These are phyloP conservation scores for Melampsora larici-populina DNA, from an alignment of 1,284 basidiomycete species.

Conservation along the genomic window DNA sequence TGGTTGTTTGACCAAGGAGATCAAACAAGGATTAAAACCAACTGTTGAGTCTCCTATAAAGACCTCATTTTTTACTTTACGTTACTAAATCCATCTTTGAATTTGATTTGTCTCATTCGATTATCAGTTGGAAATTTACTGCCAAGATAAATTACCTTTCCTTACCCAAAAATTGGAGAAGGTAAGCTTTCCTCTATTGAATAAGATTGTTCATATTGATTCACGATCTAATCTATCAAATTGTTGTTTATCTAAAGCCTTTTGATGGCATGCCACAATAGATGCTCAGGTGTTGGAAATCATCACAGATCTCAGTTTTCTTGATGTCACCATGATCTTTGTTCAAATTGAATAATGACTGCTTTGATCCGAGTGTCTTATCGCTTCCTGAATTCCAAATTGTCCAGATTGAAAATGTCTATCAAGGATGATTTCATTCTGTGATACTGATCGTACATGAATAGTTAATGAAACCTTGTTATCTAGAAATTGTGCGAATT, in stretches of 20 bases:
- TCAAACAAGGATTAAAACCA: constrained; percentile 1
- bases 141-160: background rate
- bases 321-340: no score
- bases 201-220: background rate
- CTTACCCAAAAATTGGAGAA: background rate
- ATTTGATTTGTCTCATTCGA: background rate
- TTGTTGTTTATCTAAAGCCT: background rate
- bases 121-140: background rate
- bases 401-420: no score
- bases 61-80: background rate
- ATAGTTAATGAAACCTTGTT: no score
- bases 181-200: background rate
- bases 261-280: constrained; percentile 8
- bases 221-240: background rate
- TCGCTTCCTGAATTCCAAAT: no score
- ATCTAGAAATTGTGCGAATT: no score
- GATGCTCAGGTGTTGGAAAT: background rate
- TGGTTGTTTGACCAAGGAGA: background rate
- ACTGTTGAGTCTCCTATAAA: background rate
- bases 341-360: no score
- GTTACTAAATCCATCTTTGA: background rate
- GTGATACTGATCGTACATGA: no score
- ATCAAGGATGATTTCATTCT: no score
- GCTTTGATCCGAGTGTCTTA: no score
- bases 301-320: no score